These are phyloP conservation scores for Hebeloma cylindrosporum DNA, from an alignment of 768 basidiomycete species.

Conservation along the genomic window DNA sequence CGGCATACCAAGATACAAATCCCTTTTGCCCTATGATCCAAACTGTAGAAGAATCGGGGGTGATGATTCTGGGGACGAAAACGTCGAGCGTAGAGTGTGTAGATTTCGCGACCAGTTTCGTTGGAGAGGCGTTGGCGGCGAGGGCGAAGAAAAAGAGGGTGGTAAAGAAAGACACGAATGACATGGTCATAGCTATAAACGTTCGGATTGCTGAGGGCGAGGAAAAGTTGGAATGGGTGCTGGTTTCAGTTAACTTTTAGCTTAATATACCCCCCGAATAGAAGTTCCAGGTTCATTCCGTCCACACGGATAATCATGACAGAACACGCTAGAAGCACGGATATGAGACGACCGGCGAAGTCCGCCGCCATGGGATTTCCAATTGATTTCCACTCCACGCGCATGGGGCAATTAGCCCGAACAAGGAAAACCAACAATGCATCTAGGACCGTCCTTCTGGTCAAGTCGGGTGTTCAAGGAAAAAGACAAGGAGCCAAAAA, in stretches of 20 bases:
- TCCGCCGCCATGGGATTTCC: no score
- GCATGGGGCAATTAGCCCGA: no score
- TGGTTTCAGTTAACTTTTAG: constrained; percentile 5
- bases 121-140: constrained; percentile 24
- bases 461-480: no score
- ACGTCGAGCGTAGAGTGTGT: constrained; percentile 27
- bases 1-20: constrained; percentile 31
- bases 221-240: constrained; percentile 6
- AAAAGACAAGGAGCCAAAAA: no score
- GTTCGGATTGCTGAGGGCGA: constrained; percentile 7
- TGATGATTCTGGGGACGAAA: constrained; percentile 29
- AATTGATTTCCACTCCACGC: no score
- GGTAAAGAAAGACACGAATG: constrained; percentile 24
- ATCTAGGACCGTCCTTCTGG: no score
- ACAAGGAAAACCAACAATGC: no score
- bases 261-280: constrained; percentile 20
- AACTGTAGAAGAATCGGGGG: constrained; percentile 26
- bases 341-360: constrained; percentile 7
- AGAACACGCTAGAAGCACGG: constrained; percentile 19
- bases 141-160: constrained; percentile 26
- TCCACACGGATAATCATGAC: constrained; percentile 15
- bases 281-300: constrained; percentile 17
- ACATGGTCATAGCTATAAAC: constrained; percentile 21
- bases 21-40: constrained; percentile 29
- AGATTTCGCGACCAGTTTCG: constrained; percentile 22